phyloP scores from a whole-genome alignment of 1,284 basidiomycete species.

The Cryptococcus sp. region DNA sequence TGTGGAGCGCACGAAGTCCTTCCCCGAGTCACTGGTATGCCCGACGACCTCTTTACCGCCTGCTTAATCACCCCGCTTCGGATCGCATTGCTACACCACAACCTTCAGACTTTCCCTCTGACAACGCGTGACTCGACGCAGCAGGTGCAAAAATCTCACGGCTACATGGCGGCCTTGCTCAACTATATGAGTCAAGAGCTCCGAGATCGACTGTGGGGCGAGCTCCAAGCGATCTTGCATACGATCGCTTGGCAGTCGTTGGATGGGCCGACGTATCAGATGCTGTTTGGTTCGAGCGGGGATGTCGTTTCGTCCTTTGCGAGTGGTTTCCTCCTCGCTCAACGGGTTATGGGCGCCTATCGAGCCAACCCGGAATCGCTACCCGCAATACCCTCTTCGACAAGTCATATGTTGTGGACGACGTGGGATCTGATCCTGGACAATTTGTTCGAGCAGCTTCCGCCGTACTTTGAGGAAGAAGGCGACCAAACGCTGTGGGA shows the following conservation, averaged over 20 bases:
- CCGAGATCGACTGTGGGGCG: conserved; percentile 24
- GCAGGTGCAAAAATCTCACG: conserved; percentile 8
- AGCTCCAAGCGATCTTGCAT: conserved; percentile 28
- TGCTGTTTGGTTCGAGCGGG: conserved; percentile 24
- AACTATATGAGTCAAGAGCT: conserved; percentile 19
- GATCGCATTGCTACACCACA: conserved; percentile 29
- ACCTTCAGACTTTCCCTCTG: conserved; percentile 30
- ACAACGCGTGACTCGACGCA: conserved; percentile 13
- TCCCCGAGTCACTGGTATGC: conserved; percentile 26
- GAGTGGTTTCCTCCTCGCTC: conserved; percentile 29
- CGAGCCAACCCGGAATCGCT: conserved; percentile 26
- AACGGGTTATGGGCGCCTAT: conserved; percentile 27
- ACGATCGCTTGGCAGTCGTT: conserved; percentile 38
- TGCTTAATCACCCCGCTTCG: conserved; percentile 30
- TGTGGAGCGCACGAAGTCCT: conserved; percentile 26
- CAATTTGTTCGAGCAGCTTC: conserved; percentile 36
- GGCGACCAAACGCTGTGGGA: conserved; percentile 16
- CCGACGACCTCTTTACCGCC: conserved; percentile 35
- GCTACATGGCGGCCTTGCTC: conserved; percentile 26
- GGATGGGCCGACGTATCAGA: conserved; percentile 21
- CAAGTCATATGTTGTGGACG: conserved; percentile 27
- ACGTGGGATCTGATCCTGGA: conserved; percentile 39
- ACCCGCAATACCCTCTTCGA: conserved; percentile 24
- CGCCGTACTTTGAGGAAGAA: conserved; percentile 24
- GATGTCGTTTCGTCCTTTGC: conserved; percentile 26